phyloP scores from a whole-genome alignment of 1,139 yeast species.

The Sugiyamaella xylanicola region DNA sequence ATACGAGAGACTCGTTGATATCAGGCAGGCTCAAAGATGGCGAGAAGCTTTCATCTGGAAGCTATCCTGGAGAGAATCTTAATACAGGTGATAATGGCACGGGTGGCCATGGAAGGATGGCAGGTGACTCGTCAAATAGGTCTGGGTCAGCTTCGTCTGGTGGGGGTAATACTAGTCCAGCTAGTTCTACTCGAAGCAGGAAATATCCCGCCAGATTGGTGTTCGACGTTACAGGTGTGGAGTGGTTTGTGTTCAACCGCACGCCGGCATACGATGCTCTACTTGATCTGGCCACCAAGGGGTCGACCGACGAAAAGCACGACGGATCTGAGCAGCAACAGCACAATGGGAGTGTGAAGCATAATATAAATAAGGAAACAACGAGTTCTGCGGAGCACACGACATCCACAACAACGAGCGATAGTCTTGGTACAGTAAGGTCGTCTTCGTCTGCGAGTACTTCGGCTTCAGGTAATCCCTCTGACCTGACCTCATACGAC shows the following conservation, averaged over 20 bases:
- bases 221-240: slow-evolving; percentile 72
- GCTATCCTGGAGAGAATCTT: not conserved
- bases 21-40: not conserved
- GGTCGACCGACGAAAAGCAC: not conserved
- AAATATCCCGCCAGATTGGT: slow-evolving; percentile 59
- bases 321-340: not conserved
- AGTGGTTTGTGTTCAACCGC: slow-evolving; percentile 78
- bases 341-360: not conserved
- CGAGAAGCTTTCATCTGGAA: not conserved
- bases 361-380: not conserved
- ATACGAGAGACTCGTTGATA: slow-evolving; percentile 35
- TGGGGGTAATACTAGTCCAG: not conserved
- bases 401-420: not conserved
- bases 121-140: not conserved
- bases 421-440: slow-evolving; percentile 1
- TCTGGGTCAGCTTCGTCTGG: too few relatives aligned
- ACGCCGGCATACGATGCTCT: slow-evolving; percentile 74
- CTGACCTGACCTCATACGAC: slow-evolving; percentile 24
- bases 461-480: not conserved
- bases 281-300: slow-evolving; percentile 39
- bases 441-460: slow-evolving; percentile 2
- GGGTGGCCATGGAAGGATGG: not conserved
- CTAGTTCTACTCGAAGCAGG: slow-evolving; percentile 31
- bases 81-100: too few relatives aligned
- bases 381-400: not conserved